phyloP scores from a whole-genome alignment of 805 yeast genomes.

The Torulaspora delbrueckii region DNA sequence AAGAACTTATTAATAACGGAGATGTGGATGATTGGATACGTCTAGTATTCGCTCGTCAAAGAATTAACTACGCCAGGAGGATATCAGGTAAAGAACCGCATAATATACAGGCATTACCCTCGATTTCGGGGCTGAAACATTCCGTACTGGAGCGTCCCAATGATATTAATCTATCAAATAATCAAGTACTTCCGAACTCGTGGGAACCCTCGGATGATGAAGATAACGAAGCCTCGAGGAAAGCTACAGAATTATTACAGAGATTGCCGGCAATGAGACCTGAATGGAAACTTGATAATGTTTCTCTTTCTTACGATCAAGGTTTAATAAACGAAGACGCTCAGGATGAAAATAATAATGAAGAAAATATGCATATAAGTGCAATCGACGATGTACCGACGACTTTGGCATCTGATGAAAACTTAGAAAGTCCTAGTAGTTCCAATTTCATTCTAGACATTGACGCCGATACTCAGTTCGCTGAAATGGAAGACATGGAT shows the following conservation, averaged over 20 bases:
- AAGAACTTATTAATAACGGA: slow-evolving; percentile 30
- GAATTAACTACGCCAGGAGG: slow-evolving; percentile 22
- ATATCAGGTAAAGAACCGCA: slow-evolving; percentile 22
- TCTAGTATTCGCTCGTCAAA: slow-evolving; percentile 31
- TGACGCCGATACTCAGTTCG: slow-evolving; percentile 23
- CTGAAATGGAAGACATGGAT: slow-evolving; percentile 33
- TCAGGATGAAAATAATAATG: slow-evolving; percentile 8
- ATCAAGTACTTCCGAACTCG: slow-evolving; percentile 15
- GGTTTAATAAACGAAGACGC: slow-evolving; percentile 11
- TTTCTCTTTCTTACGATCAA: slow-evolving; percentile 29
- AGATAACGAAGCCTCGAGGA: neutral
- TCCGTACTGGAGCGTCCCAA: slow-evolving; percentile 15
- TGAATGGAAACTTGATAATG: slow-evolving; percentile 31
- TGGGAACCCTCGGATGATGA: slow-evolving; percentile 7
- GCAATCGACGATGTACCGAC: slow-evolving; percentile 5
- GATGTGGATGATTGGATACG: slow-evolving; percentile 39
- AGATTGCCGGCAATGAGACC: slow-evolving; percentile 37
- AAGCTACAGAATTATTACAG: slow-evolving; percentile 34
- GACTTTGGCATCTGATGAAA: slow-evolving; percentile 7
- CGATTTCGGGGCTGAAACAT: slow-evolving; percentile 25
- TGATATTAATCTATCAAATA: slow-evolving; percentile 2
- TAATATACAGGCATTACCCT: slow-evolving; percentile 19
- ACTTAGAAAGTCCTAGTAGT: neutral
- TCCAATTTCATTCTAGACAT: slow-evolving; percentile 11
- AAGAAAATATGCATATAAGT: slow-evolving; percentile 2